phyloP scores from a whole-genome alignment of 2,329 filamentous ascomycete species.

The Clarireedia homoeocarpa region DNA sequence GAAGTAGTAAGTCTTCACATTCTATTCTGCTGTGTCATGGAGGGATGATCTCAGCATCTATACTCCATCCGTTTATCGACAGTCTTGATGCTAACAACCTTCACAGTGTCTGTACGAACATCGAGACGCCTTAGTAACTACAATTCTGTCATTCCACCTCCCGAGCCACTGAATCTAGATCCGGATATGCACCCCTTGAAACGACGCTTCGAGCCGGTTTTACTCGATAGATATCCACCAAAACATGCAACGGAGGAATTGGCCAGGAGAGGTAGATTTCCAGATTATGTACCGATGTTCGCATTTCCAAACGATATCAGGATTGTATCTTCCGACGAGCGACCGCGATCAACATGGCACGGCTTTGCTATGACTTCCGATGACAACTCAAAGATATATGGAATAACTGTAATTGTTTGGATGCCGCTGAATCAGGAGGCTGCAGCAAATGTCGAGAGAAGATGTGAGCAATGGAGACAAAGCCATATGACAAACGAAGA shows the following conservation, averaged over 20 bases:
- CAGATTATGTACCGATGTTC: constrained; percentile 74
- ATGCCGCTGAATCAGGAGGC: constrained; percentile 74
- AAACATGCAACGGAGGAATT: constrained; percentile 74
- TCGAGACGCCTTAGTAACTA: constrained; percentile 91
- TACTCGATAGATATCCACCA: constrained; percentile 88
- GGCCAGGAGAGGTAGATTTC: constrained; percentile 75
- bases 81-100: constrained; percentile 15
- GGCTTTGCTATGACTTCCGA: constrained; percentile 96
- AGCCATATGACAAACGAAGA: constrained; percentile 85
- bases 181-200: constrained; percentile 94
- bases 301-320: constrained; percentile 12
- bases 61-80: too few relatives aligned
- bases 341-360: constrained; percentile 95
- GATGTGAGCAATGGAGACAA: constrained; percentile 80
- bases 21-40: neutral
- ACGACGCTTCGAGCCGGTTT: constrained; percentile 88
- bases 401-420: constrained; percentile 88
- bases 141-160: constrained; percentile 92
- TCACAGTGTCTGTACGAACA: constrained; percentile 62
- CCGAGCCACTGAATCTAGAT: constrained; percentile 81
- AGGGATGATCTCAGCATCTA: constrained; percentile 5
- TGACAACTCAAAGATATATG: constrained; percentile 86
- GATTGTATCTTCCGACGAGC: constrained; percentile 25
- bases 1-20: constrained; percentile 55
- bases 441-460: constrained; percentile 73